A percentile compares a stretch with the other conserved stretches of the same genome.
Conservation (phyloP, 148 eudicot genomes). For the Rhododendron henanense region DNA sequence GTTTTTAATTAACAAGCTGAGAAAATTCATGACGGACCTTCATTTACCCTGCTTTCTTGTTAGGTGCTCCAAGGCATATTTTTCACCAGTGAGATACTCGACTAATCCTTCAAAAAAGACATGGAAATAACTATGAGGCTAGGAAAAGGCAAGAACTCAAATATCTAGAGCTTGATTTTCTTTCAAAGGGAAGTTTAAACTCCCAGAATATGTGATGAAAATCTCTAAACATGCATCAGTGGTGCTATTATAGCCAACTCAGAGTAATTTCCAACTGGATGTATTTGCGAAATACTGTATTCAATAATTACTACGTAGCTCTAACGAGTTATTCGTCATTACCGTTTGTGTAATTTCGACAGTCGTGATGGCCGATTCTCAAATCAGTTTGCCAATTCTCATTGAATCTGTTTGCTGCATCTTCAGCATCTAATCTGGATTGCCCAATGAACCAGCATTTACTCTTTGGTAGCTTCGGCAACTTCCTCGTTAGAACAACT, state of each 20-base stretch:
- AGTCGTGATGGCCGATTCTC: conserved; percentile 63
- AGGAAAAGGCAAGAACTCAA: background rate
- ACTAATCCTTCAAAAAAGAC: conserved; percentile 50
- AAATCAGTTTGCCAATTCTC: conserved; percentile 64
- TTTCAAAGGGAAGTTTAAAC: background rate
- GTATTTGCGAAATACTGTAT: background rate
- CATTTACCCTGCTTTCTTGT: conserved; percentile 15
- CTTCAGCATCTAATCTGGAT: conserved; percentile 40
- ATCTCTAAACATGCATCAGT: background rate
- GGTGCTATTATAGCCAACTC: background rate
- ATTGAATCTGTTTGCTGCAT: conserved; percentile 55
- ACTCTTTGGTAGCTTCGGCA: conserved; percentile 51
- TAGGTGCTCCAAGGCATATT: conserved; percentile 45
- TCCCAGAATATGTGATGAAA: background rate
- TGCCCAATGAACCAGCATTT: conserved; percentile 75
- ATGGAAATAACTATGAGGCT: background rate
- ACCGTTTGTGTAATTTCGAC: conserved; percentile 87
- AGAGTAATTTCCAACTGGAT: background rate
- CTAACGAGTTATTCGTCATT: background rate
- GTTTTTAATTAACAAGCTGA: background rate
- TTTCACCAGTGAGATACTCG: conserved; percentile 61
- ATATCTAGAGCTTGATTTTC: background rate
- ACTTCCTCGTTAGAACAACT: conserved; percentile 45
- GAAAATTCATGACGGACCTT: background rate
- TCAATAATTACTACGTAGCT: background rate